Evolutionary conservation across 2,329 filamentous ascomycete genomes (phyloP), one percentile per base, ranked within the genome.

Genomic region (Sphaceloma murrayae): DNA sequence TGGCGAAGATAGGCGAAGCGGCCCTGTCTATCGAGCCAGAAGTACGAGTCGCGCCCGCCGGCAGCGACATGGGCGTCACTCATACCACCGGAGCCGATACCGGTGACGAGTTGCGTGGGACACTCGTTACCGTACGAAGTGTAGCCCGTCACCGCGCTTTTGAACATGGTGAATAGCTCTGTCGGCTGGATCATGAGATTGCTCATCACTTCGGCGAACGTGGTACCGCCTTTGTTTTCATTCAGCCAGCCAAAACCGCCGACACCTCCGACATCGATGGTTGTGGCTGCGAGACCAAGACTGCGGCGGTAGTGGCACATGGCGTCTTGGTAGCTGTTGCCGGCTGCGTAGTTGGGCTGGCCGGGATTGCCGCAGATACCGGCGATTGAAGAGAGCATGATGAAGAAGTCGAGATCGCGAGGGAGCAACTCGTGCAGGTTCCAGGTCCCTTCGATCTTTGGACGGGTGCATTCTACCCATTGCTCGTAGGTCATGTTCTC

Each of bases 241-340:
- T 24, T 39, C 17, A 68, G 49, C 38, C 59, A 63, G 1, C 69
- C 67, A 3, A 63, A 54, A 4, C 60, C 66, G 2, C 58, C 56
- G 6, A 79, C 65, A 1, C 66, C 65, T 0, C 73, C 73, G 10
- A 79, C 59, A 51, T 78, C 67, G 1, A 80, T 60, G 0, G 67
- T 66, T 0, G 68, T 62, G 17, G 67, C 69, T 2, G 66, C 59
- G 2, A 70, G 55, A 1, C 68, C 67, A 17, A 56, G 56, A 1
- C 54, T 54, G 0, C 59, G 57, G 2, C 70, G 62, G 48, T 67
- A 58, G 16, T 62, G 58, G 3, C 58, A 61, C 18, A 56, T 51
- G 4, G 43, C 43, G 38, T 50, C 48, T 14, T 48, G 43, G 32
- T 46, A 50, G 11, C 34, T 46, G 17, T 49, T 49, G 5, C 46